Base-by-base conservation (phyloP, 768 basidiomycete genomes). In the Candolleomyces efflorescens region DNA sequence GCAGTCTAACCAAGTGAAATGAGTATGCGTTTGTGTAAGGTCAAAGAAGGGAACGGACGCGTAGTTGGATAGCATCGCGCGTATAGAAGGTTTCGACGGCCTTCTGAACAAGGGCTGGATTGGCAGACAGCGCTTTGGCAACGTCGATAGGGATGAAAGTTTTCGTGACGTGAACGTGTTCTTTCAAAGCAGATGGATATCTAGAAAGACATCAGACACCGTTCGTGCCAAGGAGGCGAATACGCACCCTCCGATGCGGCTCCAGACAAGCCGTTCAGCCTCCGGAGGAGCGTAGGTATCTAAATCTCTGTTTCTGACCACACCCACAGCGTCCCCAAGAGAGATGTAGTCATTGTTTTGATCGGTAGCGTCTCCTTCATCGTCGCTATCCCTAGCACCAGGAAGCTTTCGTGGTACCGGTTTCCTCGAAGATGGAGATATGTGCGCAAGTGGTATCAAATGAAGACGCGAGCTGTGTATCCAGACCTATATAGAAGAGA, bases 1-100 rank as follows among this genome's bases (percentile, higher is more conserved):
- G 89, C 92, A 39, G 87, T 82, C 94, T 96, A 62, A n/a, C 23
- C 55, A 32, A 32, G 32, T 37, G 41, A 54, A n/a, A 37, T 12
- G 51, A 20, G 12, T 22, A 20, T 11, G 41, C 18, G 23, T 52
- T 37, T 51, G 41, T 45, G 12, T 22, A 11, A n/a, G n/a, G n/a
- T n/a, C n/a, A 20, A 48, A 48, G 27, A 32, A 26, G 54, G 44
- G 51, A 43, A 70, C 86, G 71, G 71, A 96, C 92, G 39, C 94
- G 85, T 54, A 98, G 75, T 69, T 95, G 94, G 13, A 88, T 77
- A 0, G 91, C 90, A 75, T 98, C 97, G 54, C 97, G 82, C 3
- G 94, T 97, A 70, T 99, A 99, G 70, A 99, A 99, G 3, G 90
- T 82, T 71, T 95, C 94, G 3, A 90, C 82, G 0, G 95, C 90